Evolutionary conservation across 2,329 filamentous ascomycete genomes (phyloP).

Genomic region (Aschersonia sp.): DNA sequence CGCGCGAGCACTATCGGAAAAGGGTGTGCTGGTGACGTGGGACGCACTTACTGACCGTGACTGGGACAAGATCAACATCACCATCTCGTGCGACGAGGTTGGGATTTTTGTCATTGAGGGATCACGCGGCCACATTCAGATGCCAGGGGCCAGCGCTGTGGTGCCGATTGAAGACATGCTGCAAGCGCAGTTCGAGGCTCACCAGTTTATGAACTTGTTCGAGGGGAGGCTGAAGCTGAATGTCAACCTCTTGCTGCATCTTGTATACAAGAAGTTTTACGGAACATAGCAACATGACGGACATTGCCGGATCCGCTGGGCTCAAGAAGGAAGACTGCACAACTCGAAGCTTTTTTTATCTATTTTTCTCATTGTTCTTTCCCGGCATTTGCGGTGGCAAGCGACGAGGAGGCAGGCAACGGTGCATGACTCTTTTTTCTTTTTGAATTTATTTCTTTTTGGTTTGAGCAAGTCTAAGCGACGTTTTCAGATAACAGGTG

Average conservation of each 20-base stretch:
- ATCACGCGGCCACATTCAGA: slow-evolving; percentile 82
- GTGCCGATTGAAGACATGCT: slow-evolving; percentile 86
- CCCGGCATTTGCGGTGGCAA: no score
- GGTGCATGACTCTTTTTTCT: no score
- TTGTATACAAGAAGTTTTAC: slow-evolving; percentile 99
- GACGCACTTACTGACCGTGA: slow-evolving; percentile 66
- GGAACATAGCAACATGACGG: slow-evolving; percentile 31
- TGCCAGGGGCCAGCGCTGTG: slow-evolving; percentile 79
- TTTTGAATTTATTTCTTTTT: no score
- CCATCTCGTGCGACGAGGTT: slow-evolving; percentile 85
- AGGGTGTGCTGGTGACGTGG: slow-evolving; percentile 91
- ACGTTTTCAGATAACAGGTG: no score
- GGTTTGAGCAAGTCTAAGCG: no score
- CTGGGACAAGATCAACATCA: slow-evolving; percentile 86
- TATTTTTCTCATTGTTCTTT: no score
- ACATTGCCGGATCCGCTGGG: background rate
- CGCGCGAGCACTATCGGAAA: slow-evolving; percentile 74
- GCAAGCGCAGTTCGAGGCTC: slow-evolving; percentile 93
- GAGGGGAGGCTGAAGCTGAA: slow-evolving; percentile 76
- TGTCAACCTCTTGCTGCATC: slow-evolving; percentile 89
- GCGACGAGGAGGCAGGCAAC: no score
- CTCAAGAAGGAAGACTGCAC: background rate
- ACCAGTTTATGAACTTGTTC: slow-evolving; percentile 92
- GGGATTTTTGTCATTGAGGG: slow-evolving; percentile 90
- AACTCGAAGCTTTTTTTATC: no score